Base-by-base conservation (phyloP, 2,329 filamentous ascomycete species). In the Gaeumannomyces sp. region DNA sequence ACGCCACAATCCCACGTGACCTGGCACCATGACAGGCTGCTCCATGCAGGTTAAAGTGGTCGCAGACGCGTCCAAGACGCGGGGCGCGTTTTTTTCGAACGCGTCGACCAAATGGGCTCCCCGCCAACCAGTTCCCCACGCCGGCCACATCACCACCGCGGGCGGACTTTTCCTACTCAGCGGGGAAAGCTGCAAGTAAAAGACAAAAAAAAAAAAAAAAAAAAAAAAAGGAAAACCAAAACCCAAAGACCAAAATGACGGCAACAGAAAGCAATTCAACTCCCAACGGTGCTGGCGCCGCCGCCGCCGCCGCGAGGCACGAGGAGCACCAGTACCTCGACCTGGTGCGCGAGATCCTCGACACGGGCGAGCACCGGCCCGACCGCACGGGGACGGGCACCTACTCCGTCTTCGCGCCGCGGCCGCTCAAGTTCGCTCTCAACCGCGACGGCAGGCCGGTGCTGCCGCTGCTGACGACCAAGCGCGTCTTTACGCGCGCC, bases 331-430 rank as follows among this genome's bases (percentile, higher is more conserved):
- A 98, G 78, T 99, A 99, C 75, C 88, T 99, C 66, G 85, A 94
- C 71, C 84, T 99, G 31, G 92, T 98, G 68, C 89, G 88, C 69
- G 86, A 92, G 69, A 97, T 98, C 72, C 83, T 99, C 22, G 80
- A 87, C 22, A 79, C 85, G 31, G 95, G 95, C 72, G 95, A 99
- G 76, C 89, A 93, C 74, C 89, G 95, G 25, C 93, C 92, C 38
- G 95, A 99, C 76, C 92, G 92, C 70, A 99, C 95, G 4, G 95
- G 95, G 64, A 99, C 95, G 4, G 95, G 95, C 64, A 99, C 95
- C 14, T 86, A 88, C 73, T 93, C 93, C 13, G 83, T 98, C 69
- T 97, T 97, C 72, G 94, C 92, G 2, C 94, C 95, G 1, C 83
- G 85, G 0, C 92, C 93, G 45, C 85, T 98, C 61, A 93, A 92